phyloP scores from a whole-genome alignment of 768 basidiomycete genomes.

The Mycena rosella region DNA sequence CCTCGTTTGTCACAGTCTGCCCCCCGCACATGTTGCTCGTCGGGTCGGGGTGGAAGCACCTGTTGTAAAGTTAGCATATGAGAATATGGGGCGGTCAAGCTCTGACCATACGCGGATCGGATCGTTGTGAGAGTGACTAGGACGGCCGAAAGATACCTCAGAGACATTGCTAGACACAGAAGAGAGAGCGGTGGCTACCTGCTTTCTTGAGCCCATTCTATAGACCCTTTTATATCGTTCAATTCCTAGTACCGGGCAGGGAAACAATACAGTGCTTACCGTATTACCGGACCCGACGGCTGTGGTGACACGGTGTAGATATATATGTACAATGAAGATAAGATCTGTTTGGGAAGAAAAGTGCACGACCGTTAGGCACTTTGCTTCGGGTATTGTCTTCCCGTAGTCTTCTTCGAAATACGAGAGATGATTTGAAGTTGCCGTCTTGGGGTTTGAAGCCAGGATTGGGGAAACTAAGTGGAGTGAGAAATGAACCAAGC shows the following conservation, averaged over 20 bases:
- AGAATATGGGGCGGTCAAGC: neutral
- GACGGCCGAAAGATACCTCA: conserved; percentile 1
- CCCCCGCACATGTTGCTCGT: conserved; percentile 44
- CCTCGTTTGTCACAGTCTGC: conserved; percentile 45
- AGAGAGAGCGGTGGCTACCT: neutral
- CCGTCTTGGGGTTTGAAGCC: too few relatives aligned
- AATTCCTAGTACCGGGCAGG: neutral
- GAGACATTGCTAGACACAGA: neutral
- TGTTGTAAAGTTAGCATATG: neutral
- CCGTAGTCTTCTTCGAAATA: too few relatives aligned
- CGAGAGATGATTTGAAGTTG: too few relatives aligned
- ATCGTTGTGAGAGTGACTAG: neutral
- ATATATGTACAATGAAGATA: too few relatives aligned
- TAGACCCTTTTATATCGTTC: neutral
- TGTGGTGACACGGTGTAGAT: too few relatives aligned
- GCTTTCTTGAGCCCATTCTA: neutral
- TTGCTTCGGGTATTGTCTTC: too few relatives aligned
- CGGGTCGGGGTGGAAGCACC: conserved; percentile 14
- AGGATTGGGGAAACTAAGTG: too few relatives aligned
- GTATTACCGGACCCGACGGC: too few relatives aligned
- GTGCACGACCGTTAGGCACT: too few relatives aligned
- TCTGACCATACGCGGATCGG: conserved; percentile 9
- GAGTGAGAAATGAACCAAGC: too few relatives aligned
- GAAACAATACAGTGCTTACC: too few relatives aligned
- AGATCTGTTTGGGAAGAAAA: too few relatives aligned